phyloP scores from a whole-genome alignment of 2,329 filamentous ascomycete species.

The Cercospora zeae-maydis region DNA sequence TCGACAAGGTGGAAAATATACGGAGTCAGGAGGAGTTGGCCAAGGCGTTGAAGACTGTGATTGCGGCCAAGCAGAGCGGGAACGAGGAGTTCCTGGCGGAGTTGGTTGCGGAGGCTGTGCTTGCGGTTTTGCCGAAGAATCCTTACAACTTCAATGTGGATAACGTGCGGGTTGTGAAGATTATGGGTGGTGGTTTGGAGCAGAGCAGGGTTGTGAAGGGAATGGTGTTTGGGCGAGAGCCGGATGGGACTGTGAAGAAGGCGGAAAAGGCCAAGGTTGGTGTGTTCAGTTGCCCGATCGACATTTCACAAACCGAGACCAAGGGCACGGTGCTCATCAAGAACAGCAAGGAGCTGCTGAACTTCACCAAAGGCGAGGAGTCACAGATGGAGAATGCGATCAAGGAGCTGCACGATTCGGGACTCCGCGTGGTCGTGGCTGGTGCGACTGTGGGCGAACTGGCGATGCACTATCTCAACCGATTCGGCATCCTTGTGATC shows the following conservation, averaged over 20 bases:
- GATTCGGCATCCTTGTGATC: constrained; percentile 91
- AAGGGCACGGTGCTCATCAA: constrained; percentile 96
- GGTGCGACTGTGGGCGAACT: constrained; percentile 93
- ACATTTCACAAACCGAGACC: constrained; percentile 94
- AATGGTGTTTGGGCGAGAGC: constrained; percentile 97
- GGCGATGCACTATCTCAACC: constrained; percentile 95
- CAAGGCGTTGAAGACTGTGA: constrained; percentile 93
- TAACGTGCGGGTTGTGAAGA: constrained; percentile 98
- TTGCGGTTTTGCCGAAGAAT: constrained; percentile 93
- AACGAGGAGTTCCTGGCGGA: constrained; percentile 83
- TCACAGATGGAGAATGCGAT: constrained; percentile 81
- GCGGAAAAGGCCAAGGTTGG: constrained; percentile 90
- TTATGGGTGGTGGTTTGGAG: constrained; percentile 94
- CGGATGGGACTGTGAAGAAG: constrained; percentile 87
- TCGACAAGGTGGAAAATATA: constrained; percentile 87
- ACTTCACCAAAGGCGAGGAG: constrained; percentile 98
- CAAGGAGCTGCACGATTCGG: constrained; percentile 94
- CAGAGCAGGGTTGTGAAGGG: constrained; percentile 94
- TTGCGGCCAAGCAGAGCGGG: constrained; percentile 94
- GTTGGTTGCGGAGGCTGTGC: constrained; percentile 77
- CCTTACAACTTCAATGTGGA: constrained; percentile 96
- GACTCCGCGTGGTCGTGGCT: constrained; percentile 84
- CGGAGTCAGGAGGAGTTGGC: constrained; percentile 76
- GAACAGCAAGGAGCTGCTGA: constrained; percentile 97
- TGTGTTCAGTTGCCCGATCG: constrained; percentile 93